These are phyloP conservation scores for Thalassiosira exigua DNA, from an alignment of 352 stramenopile species.

Conservation along the genomic window DNA sequence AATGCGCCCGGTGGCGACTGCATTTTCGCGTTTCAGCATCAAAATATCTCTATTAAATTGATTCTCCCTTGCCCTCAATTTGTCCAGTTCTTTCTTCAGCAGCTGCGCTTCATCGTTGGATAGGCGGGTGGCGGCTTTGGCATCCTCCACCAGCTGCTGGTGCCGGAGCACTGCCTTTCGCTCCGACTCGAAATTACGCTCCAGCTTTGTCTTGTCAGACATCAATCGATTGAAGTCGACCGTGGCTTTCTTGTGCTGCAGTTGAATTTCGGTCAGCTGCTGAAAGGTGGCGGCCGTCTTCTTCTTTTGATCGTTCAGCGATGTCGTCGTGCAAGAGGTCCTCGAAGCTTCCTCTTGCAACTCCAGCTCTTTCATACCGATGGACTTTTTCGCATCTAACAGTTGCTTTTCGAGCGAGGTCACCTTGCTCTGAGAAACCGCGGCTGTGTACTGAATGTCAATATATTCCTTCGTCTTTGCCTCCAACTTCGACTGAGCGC, in stretches of 20 bases:
- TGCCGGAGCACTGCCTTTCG: constrained; percentile 87
- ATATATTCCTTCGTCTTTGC: constrained; percentile 63
- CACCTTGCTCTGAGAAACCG: constrained; percentile 84
- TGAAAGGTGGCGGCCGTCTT: constrained; percentile 39
- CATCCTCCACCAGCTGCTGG: constrained; percentile 75
- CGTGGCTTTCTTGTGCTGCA: constrained; percentile 88
- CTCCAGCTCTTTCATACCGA: constrained; percentile 94
- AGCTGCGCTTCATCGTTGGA: constrained; percentile 78
- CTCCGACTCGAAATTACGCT: constrained; percentile 92
- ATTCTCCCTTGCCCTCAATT: constrained; percentile 56
- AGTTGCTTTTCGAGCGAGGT: constrained; percentile 88
- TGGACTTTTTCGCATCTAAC: constrained; percentile 85
- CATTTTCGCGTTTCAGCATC: constrained; percentile 89
- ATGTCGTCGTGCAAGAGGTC: constrained; percentile 90
- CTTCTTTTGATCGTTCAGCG: constrained; percentile 90
- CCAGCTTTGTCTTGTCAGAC: constrained; percentile 90
- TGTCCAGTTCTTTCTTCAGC: constrained; percentile 82
- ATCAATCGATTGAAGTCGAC: constrained; percentile 88
- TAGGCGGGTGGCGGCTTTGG: constrained; percentile 73
- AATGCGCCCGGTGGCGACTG: constrained; percentile 67
- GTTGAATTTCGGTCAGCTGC: constrained; percentile 84
- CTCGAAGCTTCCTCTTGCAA: constrained; percentile 90
- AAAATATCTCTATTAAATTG: constrained; percentile 83
- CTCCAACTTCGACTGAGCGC: constrained; percentile 89
- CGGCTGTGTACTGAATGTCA: constrained; percentile 55